Conservation (phyloP, 805 yeast genomes). For the Candida koratica region DNA sequence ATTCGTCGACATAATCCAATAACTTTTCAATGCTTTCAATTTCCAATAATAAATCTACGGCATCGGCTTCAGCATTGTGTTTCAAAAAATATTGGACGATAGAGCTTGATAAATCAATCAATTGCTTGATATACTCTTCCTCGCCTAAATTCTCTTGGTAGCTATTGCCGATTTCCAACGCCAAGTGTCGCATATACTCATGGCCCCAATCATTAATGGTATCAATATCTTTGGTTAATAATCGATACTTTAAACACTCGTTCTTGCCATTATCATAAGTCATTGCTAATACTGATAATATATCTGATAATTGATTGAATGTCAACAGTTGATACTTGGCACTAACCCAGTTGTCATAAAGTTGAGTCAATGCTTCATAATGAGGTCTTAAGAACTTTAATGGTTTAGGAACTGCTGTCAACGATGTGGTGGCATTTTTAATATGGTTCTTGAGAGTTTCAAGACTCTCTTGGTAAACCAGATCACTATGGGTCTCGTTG, state of each 20-base stretch:
- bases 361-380: conserved; percentile 61
- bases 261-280: conserved; percentile 79
- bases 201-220: conserved; percentile 92
- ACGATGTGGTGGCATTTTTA: conserved; percentile 90
- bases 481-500: conserved; percentile 42
- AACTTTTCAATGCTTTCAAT: conserved; percentile 82
- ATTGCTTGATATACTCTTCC: conserved; percentile 33
- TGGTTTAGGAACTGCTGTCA: conserved; percentile 99
- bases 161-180: conserved; percentile 90
- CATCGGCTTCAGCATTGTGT: conserved; percentile 98
- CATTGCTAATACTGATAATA: conserved; percentile 91
- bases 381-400: conserved; percentile 90
- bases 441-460: conserved; percentile 70
- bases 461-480: conserved; percentile 58
- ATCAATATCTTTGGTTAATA: conserved; percentile 45
- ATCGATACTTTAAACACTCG: conserved; percentile 76
- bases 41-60: conserved; percentile 88
- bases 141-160: conserved; percentile 51
- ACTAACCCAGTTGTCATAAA: conserved; percentile 63
- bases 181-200: conserved; percentile 93
- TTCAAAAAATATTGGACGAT: conserved; percentile 86
- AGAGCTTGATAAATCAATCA: conserved; percentile 64
- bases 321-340: conserved; percentile 29
- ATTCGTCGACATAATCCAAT: conserved; percentile 78
- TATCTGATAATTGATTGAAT: conserved; percentile 70